Percentiles rank a stretch among this genome's conserved stretches.
These are phyloP conservation scores for Colletotrichum gloeosporioides DNA, from an alignment of 2,329 filamentous ascomycete genomes.

Conservation along the genomic window DNA sequence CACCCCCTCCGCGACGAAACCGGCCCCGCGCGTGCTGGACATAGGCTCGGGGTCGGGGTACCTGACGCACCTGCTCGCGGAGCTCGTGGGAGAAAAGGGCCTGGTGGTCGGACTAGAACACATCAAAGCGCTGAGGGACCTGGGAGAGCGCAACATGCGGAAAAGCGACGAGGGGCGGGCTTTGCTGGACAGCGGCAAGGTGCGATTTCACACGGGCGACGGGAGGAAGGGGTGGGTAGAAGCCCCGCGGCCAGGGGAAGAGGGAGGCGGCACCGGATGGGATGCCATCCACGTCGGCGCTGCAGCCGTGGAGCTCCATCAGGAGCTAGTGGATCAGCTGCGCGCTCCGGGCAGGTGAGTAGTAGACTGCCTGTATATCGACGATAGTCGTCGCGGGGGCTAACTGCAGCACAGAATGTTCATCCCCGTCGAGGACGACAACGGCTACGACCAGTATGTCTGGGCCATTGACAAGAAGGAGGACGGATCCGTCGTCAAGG, in stretches of 20 bases:
- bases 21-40: constrained; percentile 66
- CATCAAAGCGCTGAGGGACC: constrained; percentile 65
- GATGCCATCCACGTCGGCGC: constrained; percentile 97
- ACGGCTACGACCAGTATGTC: constrained; percentile 63
- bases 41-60: constrained; percentile 82
- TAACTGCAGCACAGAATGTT: constrained; percentile 63
- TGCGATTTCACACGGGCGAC: constrained; percentile 78
- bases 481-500: constrained; percentile 64
- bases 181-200: constrained; percentile 68
- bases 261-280: constrained; percentile 65
- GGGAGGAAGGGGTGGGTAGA: constrained; percentile 70
- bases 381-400: neutral
- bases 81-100: constrained; percentile 64
- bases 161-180: constrained; percentile 64
- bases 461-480: constrained; percentile 77
- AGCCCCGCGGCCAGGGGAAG: constrained; percentile 44
- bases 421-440: constrained; percentile 71
- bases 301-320: constrained; percentile 76
- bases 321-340: constrained; percentile 77
- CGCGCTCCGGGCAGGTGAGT: constrained; percentile 72
- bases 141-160: constrained; percentile 69
- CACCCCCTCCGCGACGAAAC: constrained; percentile 35
- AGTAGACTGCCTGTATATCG: neutral
- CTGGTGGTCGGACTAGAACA: constrained; percentile 78
- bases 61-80: constrained; percentile 85